phyloP scores from a whole-genome alignment of 2,329 filamentous ascomycete genomes.

The Zarea fungicola region DNA sequence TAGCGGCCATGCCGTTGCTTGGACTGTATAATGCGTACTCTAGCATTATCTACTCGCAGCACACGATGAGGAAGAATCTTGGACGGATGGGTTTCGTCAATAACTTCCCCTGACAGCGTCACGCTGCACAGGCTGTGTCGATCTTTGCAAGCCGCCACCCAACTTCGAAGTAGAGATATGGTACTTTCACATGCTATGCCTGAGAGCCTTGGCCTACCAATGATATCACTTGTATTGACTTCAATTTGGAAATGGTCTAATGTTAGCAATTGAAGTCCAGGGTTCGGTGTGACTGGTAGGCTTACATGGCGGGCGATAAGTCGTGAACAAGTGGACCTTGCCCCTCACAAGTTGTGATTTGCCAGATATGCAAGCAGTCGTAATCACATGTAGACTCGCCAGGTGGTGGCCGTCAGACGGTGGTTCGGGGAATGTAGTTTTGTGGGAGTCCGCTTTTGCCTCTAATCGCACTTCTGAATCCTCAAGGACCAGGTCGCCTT shows the following conservation, averaged over 20 bases:
- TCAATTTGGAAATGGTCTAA: not conserved
- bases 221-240: not conserved
- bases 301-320: not conserved
- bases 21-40: not conserved
- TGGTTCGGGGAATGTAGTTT: not conserved
- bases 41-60: not conserved
- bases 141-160: not conserved
- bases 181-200: conserved; percentile 3
- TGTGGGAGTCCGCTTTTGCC: not conserved
- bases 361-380: not conserved
- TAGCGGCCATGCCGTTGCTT: not conserved
- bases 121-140: too few species aligned
- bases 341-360: conserved; percentile 3
- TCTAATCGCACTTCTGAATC: not conserved
- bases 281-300: not conserved
- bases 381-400: conserved; percentile 3
- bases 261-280: not conserved
- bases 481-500: not conserved
- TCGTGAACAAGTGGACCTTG: not conserved
- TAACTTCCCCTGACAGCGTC: not conserved
- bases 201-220: not conserved
- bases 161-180: not conserved
- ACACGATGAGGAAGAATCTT: not conserved
- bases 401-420: not conserved
- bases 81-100: not conserved